A percentile compares a stretch with the other conserved stretches of the same genome.
Evolutionary conservation across 805 yeast genomes (phyloP).

Genomic region (Candida nanaspora): DNA sequence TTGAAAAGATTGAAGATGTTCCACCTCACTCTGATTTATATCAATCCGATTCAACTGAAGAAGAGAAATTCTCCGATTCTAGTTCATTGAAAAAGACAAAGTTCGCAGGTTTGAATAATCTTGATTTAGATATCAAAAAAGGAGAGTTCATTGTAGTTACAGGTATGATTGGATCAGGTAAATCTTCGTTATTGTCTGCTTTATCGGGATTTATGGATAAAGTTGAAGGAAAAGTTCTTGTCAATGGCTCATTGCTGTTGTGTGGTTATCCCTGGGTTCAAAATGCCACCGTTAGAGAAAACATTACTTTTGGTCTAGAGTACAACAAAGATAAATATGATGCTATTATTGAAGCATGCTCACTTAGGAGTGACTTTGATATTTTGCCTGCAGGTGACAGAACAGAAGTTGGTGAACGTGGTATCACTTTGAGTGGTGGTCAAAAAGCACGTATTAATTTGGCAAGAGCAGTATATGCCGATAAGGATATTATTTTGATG

Average conservation of each 20-base stretch:
- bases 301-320: constrained; percentile 56
- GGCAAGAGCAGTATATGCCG: constrained; percentile 73
- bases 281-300: constrained; percentile 69
- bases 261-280: constrained; percentile 69
- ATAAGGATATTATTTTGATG: constrained; percentile 57
- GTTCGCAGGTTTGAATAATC: constrained; percentile 41
- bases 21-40: not conserved
- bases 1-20: too few species aligned
- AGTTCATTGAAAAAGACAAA: constrained; percentile 11
- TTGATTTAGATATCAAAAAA: constrained; percentile 43
- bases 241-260: constrained; percentile 47
- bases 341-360: constrained; percentile 54
- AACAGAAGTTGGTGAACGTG: constrained; percentile 82
- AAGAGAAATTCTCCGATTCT: not conserved
- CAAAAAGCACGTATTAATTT: constrained; percentile 77
- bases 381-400: constrained; percentile 70
- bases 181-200: constrained; percentile 64
- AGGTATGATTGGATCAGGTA: constrained; percentile 78
- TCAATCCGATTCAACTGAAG: constrained; percentile 9
- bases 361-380: constrained; percentile 58
- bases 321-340: constrained; percentile 43
- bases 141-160: constrained; percentile 68
- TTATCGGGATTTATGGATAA: constrained; percentile 65
- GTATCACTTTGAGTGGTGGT: constrained; percentile 81
- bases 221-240: constrained; percentile 39